phyloP scores from a whole-genome alignment of 306 rosid genomes.

The Albizia julibrissin region DNA sequence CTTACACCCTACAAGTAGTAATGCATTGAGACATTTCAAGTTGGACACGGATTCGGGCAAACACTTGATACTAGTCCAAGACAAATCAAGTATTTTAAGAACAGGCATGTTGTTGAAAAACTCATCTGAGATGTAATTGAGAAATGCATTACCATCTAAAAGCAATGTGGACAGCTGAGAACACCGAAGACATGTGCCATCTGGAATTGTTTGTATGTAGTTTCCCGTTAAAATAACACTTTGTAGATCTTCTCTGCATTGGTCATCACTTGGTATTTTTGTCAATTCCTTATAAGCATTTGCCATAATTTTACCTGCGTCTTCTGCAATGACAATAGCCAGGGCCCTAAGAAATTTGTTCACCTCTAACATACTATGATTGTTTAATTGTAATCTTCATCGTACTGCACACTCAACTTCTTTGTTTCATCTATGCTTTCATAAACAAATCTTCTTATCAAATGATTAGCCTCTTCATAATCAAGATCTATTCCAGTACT shows the following conservation, averaged over 20 bases:
- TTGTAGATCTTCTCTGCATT: neutral
- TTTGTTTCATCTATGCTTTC: neutral
- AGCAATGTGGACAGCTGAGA: neutral
- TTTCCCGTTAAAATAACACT: neutral
- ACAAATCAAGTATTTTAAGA: neutral
- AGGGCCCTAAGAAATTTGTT: neutral
- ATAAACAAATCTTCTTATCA: neutral
- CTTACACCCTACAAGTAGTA: neutral
- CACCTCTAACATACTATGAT: neutral
- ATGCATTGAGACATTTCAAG: neutral
- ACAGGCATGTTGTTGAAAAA: neutral
- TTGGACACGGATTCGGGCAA: neutral
- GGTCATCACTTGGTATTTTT: neutral
- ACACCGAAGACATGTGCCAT: neutral
- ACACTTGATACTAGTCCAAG: neutral
- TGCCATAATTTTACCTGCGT: neutral
- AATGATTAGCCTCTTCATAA: rapidly evolving
- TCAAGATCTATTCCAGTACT: rapidly evolving
- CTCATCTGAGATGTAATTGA: neutral
- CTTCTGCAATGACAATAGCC: neutral
- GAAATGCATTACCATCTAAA: neutral
- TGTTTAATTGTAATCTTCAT: neutral
- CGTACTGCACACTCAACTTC: neutral
- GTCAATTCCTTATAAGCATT: neutral
- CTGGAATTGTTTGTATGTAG: neutral